Percentiles rank a stretch among this genome's conserved stretches.
These are phyloP conservation scores for Hyparrhenia diplandra DNA, from an alignment of 176 grass and related monocot genomes.

Conservation along the genomic window DNA sequence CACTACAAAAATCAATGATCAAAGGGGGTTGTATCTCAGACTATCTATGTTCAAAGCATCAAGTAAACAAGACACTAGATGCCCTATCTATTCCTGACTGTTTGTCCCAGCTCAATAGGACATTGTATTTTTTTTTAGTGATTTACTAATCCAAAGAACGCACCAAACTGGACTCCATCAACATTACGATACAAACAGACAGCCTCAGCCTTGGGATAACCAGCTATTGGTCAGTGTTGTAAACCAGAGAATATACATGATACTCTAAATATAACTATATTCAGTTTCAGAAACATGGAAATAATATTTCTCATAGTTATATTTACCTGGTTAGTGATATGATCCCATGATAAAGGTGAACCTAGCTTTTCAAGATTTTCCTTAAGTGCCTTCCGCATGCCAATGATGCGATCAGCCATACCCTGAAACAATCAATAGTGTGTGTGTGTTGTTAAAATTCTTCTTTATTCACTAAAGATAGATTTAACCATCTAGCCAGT, in stretches of 20 bases:
- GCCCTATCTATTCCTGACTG: too few relatives aligned
- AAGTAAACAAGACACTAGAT: background rate
- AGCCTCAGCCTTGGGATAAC: background rate
- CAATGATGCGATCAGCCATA: constrained; percentile 97
- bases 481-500: background rate
- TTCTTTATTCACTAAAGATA: background rate
- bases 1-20: background rate
- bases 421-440: constrained; percentile 35
- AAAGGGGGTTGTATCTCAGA: background rate
- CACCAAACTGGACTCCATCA: background rate
- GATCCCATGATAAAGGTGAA: constrained; percentile 88
- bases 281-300: constrained; percentile 9
- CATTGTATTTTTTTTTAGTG: background rate
- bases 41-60: background rate
- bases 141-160: background rate
- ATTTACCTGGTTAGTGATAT: constrained; percentile 91
- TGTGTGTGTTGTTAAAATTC: background rate
- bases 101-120: background rate
- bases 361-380: constrained; percentile 78
- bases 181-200: background rate
- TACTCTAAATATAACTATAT: constrained; percentile 4
- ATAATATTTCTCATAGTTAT: background rate
- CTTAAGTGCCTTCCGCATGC: constrained; percentile 79
- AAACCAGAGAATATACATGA: background rate
- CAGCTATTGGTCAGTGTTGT: background rate